Conservation (phyloP, 2,329 filamentous ascomycete genomes). For the Penicillium rolfsii region DNA sequence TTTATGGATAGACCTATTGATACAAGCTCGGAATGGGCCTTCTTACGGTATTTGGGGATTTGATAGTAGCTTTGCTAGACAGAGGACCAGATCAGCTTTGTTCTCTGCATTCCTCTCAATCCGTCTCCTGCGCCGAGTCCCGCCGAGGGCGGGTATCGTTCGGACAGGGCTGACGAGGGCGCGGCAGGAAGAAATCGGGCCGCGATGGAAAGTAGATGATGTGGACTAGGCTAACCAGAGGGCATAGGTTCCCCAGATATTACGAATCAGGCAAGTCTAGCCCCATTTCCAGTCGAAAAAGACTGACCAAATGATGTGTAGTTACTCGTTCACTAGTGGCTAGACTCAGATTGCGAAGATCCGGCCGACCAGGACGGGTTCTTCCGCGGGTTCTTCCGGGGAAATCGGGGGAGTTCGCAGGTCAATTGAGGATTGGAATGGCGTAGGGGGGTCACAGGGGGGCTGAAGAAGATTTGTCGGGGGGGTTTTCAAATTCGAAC, state of each 20-base stretch:
- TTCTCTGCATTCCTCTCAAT: neutral
- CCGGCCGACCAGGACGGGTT: neutral
- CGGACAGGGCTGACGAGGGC: slow-evolving; percentile 1
- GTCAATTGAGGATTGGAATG: too few relatives aligned
- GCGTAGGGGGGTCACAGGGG: neutral
- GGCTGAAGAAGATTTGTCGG: too few relatives aligned
- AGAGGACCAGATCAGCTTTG: neutral
- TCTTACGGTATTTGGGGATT: too few relatives aligned
- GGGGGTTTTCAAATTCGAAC: neutral
- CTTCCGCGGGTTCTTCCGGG: slow-evolving; percentile 11
- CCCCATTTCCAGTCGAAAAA: neutral
- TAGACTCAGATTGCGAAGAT: neutral
- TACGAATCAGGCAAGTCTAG: slow-evolving; percentile 5
- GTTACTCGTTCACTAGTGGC: too few relatives aligned
- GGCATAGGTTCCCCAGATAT: slow-evolving; percentile 16
- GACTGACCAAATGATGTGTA: too few relatives aligned
- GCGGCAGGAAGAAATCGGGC: slow-evolving; percentile 10
- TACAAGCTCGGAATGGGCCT: too few relatives aligned
- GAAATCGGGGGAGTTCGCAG: neutral
- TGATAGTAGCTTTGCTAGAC: neutral
- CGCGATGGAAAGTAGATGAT: neutral
- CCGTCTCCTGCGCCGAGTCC: slow-evolving; percentile 1
- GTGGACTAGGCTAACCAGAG: slow-evolving; percentile 3
- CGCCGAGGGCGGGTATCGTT: slow-evolving; percentile 1
- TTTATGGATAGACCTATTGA: neutral